These are phyloP conservation scores for Capniomyces stellatus DNA, from an alignment of 371 early-diverging fungal genomes.

Conservation along the genomic window DNA sequence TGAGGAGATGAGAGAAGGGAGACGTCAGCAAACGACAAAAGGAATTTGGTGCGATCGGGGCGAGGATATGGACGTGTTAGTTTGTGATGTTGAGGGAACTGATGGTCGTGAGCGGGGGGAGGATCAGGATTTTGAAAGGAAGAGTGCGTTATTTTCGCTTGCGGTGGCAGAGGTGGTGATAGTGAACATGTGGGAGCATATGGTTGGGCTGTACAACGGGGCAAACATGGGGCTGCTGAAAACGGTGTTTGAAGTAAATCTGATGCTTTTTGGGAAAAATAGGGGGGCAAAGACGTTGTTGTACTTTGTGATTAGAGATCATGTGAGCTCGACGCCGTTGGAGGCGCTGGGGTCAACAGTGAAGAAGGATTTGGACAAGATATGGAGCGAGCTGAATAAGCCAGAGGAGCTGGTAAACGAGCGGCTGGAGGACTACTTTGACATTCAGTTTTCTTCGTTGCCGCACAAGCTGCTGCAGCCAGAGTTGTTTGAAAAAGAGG, in stretches of 20 bases:
- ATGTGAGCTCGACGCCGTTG: constrained; percentile 74
- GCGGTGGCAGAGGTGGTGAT: constrained; percentile 90
- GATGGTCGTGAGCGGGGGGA: constrained; percentile 97
- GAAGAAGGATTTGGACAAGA: constrained; percentile 61
- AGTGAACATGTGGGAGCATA: constrained; percentile 94
- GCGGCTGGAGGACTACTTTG: constrained; percentile 75
- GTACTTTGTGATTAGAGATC: constrained; percentile 92
- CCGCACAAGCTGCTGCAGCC: constrained; percentile 82
- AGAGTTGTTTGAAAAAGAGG: constrained; percentile 60
- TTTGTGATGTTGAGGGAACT: constrained; percentile 97
- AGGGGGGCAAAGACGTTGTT: constrained; percentile 61
- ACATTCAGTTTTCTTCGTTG: constrained; percentile 73
- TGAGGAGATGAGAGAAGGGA: constrained; percentile 77
- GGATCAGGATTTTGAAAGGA: constrained; percentile 97
- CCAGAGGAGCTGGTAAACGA: constrained; percentile 66
- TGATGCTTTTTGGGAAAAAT: constrained; percentile 74
- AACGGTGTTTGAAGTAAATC: constrained; percentile 94
- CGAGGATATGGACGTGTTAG: constrained; percentile 54
- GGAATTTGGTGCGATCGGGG: constrained; percentile 88
- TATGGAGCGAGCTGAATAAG: constrained; percentile 79
- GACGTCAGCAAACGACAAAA: constrained; percentile 84
- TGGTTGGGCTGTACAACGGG: constrained; percentile 94
- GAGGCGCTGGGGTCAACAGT: constrained; percentile 60
- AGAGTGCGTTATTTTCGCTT: constrained; percentile 90
- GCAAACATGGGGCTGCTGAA: constrained; percentile 97